Conservation (phyloP, 2,329 filamentous ascomycete genomes). For the Arthrobotrys musiformis region DNA sequence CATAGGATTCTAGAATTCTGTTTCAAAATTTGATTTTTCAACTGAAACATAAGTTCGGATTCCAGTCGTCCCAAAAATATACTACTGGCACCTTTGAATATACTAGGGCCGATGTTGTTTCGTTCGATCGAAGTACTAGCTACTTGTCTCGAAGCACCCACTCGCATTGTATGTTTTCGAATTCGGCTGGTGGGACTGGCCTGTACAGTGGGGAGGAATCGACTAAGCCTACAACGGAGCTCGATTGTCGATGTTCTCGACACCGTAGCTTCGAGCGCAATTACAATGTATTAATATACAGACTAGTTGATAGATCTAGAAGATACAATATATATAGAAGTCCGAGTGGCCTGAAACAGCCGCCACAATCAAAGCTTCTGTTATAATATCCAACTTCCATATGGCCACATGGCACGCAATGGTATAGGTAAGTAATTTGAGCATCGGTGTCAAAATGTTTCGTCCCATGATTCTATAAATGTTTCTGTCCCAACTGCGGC, state of each 20-base stretch:
- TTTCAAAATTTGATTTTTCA: not conserved
- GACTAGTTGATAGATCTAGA: not conserved
- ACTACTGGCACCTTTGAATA: too few species aligned
- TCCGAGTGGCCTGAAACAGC: not conserved
- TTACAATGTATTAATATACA: too few species aligned
- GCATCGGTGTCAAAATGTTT: not conserved
- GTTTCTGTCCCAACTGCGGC: not conserved
- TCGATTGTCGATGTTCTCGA: too few species aligned
- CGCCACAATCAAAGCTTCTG: not conserved
- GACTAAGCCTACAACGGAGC: not conserved
- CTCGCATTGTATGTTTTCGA: not conserved
- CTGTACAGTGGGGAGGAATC: not conserved
- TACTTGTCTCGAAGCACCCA: too few species aligned
- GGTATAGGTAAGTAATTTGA: not conserved
- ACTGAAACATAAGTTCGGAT: too few species aligned
- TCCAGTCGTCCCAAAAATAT: not conserved
- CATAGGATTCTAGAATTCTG: not conserved
- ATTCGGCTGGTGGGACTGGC: not conserved
- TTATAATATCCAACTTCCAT: not conserved
- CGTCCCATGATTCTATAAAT: slow-evolving; percentile 13
- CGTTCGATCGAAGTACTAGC: too few species aligned
- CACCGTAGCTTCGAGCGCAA: not conserved
- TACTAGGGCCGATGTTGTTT: too few species aligned
- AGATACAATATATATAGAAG: too few species aligned
- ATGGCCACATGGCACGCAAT: not conserved